Evolutionary conservation across 2,329 filamentous ascomycete species (phyloP).

Genomic region (Fulvia fulva): DNA sequence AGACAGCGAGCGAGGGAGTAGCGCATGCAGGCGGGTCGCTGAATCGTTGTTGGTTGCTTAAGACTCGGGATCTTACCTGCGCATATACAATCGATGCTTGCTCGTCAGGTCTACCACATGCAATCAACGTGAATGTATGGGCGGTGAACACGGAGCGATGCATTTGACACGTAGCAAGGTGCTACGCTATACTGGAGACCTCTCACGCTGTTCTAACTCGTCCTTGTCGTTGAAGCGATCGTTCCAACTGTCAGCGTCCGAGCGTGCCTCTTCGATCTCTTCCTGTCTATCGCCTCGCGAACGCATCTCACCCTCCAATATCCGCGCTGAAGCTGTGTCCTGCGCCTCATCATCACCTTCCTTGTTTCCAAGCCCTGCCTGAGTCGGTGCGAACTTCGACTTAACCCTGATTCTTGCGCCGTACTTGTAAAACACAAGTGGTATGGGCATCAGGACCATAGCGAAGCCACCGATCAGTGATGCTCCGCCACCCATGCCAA

Average conservation of each 20-base stretch:
- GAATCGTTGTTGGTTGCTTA: no score
- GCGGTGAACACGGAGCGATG: no score
- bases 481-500: constrained; percentile 32
- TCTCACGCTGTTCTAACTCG: constrained; percentile 6
- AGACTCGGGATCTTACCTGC: no score
- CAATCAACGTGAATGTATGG: no score
- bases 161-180: not conserved
- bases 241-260: constrained; percentile 3
- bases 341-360: not conserved
- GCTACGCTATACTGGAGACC: not conserved
- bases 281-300: not conserved
- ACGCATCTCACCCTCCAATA: not conserved
- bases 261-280: constrained; percentile 9
- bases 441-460: constrained; percentile 30
- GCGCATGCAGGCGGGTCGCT: no score
- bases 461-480: constrained; percentile 45
- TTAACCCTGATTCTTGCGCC: constrained; percentile 8
- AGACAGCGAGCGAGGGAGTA: no score
- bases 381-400: constrained; percentile 9
- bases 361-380: not conserved
- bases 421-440: constrained; percentile 19
- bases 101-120: no score
- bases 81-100: no score
- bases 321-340: not conserved
- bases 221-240: constrained; percentile 1